Evolutionary conservation across 306 rosid species (phyloP), one percentile per base, ranked within the genome.

Genomic region (Canavalia gladiata): DNA sequence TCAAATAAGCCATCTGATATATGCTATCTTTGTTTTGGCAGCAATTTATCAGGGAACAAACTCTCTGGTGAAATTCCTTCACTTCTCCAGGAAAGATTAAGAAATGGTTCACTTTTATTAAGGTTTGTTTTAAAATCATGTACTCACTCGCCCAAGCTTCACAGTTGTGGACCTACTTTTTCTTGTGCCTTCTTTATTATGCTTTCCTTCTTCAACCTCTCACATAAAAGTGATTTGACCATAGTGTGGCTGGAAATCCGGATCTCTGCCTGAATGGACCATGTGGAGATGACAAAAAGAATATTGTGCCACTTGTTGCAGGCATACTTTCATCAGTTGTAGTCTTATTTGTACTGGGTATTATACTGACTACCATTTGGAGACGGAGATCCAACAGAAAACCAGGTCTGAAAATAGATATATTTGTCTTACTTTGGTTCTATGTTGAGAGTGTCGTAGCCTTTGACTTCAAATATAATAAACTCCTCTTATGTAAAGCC

Each of bases 161-260:
- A 41, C n/a, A 52, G 37, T 18, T 42, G 7, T 29, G 7, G 35
- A 33, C 76, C 63, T 52, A 28, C 37, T 8, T 51, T 64, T 51
- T 41, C 59, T 41, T 71, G 63, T 5, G 31, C 43, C 67, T 62
- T 76, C 9, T 41, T 28, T 62, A 39, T 62, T 72, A 10, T 59
- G 29, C 50, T 72, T 72, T 74, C 33, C 63, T 74, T 54, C 68
- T 81, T 64, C 75, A 64, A 54, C 41, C 55, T 74, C 66, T n/a
- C n/a, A 35, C 41, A 13, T 12, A 52, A 63, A 41, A 29, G 28
- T 73, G 0, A 41, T 54, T 25, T 78, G 11, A 84, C 83, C 60
- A 18, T 76, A 87, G 92, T 0, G 64, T 84, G 81, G 87, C 81
- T 47, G 88, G 79, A 72, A 81, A 90, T 85, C 85, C 54, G n/a